A percentile compares a stretch with the other conserved stretches of the same genome.
Conservation (phyloP, 352 stramenopile genomes). For the Phytopythium mirpurense region DNA sequence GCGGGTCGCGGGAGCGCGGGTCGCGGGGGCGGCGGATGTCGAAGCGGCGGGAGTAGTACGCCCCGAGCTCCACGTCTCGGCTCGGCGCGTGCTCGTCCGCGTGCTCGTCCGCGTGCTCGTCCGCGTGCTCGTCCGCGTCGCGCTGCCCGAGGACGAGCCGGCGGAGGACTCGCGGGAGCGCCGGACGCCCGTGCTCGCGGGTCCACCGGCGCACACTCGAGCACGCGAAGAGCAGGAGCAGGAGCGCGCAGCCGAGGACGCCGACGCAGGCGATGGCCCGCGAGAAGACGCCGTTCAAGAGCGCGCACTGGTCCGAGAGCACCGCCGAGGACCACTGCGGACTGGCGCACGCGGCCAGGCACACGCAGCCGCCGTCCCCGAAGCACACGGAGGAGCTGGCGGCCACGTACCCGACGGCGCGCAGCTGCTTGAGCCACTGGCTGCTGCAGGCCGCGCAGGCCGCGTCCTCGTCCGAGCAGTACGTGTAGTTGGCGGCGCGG, state of each 20-base stretch:
- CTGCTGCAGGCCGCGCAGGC: conserved; percentile 12
- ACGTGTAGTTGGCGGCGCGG: conserved; percentile 12
- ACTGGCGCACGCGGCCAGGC: conserved; percentile 3
- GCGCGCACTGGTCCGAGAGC: conserved; percentile 4
- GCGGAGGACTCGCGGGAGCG: background rate
- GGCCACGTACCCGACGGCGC: conserved; percentile 8
- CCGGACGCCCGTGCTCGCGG: background rate
- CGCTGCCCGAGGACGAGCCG: background rate
- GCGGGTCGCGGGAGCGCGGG: background rate
- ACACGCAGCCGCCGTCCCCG: conserved; percentile 13
- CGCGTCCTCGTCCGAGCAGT: conserved; percentile 12
- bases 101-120: too few species aligned
- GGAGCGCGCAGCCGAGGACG: background rate
- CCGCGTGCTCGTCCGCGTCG: background rate
- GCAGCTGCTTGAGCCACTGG: conserved; percentile 9
- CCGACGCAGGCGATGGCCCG: conserved; percentile 2
- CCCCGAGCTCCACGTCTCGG: background rate
- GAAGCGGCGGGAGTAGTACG: background rate
- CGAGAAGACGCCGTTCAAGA: conserved; percentile 1
- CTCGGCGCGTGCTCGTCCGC: background rate
- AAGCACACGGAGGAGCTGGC: conserved; percentile 3
- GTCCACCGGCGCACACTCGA: conserved; percentile 1
- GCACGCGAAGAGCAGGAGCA: conserved; percentile 2
- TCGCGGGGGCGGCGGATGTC: background rate
- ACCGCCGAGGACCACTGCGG: conserved; percentile 1